Base-by-base conservation (phyloP, 257 asterid genomes). In the Osmanthus fragrans region DNA sequence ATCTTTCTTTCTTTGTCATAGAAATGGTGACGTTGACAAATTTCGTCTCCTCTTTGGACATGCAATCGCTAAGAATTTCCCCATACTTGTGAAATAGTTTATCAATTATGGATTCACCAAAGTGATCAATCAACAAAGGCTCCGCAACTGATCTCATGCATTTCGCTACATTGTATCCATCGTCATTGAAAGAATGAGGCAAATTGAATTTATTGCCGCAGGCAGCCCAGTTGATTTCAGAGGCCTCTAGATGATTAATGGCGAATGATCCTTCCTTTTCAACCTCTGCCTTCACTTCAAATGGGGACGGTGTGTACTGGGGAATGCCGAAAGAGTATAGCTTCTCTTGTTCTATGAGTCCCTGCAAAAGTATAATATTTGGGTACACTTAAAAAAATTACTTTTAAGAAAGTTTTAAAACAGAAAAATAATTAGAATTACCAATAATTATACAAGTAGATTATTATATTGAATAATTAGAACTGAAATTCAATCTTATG, bases 141-240 rank as follows among this genome's bases (percentile, higher is more conserved):
- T 92, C 97, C 1, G 87, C 87, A 76, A 90, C 92, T 1, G 95
- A 86, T 78, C 97, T 86, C 84, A 92, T 85, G 84, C 93, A 89
- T 33, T 72, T 77, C 1, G 92, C 80, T 16, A 90, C 88, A 36
- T 72, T 70, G 75, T 85, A 89, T 9, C 88, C 94, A 47, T 73
- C 78, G 1, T 79, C 84, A 0, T 40, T 51, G 6, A 6, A 10
- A 15, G 11, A 67, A 7, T 45, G 30, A 2, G 34, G 13, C 4
- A 37, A 32, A 36, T 19, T 9, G 54, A 56, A 15, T 8, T 33
- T 77, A 18, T 25, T 36, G 0, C 85, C 77, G 42, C 80, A 83
- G 3, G 84, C 84, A n/a, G 85, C 80, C 96, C 97, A 93, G 13
- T 72, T 58, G 68, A 89, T 51, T 64, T 85, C 79, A 0, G 94